Evolutionary conservation across 331 rosid genomes (phyloP), one percentile per base, ranked within the genome.

Genomic region (Erythrophleum ivorense): DNA sequence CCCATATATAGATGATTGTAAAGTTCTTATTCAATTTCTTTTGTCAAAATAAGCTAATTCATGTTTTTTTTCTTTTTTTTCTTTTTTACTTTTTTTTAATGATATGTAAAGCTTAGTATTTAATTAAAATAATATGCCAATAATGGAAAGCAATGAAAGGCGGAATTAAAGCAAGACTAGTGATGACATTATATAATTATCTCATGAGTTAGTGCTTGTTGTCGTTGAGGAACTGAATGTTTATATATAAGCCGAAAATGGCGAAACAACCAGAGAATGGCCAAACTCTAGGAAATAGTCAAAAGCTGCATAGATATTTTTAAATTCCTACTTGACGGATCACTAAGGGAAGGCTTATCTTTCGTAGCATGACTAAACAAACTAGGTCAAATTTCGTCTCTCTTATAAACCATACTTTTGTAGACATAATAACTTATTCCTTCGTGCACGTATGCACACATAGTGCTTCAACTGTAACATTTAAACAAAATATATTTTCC

Each of bases 341-440:
- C 18, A 52, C 1, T 24, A 13, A 52, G 1, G 55, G 24, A 50
- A 50, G 18, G n/a, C 59, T 9, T 9, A 40, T 67, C 8, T 66
- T 67, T 19, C 15, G 54, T 18, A 21, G 11, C 40, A 50, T 33
- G 62, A 50, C 62, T 7, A n/a, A n/a, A 10, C 19, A 72, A 62
- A 59, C 58, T 43, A 14, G 5, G 55, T 24, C 69, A 38, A 21
- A 75, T 57, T 16, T 16, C 9, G 14, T 19, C 48, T 62, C 68
- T 58, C 55, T 55, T 46, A n/a, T 40, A 40, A 40, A 55, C 78
- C 67, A 16, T 73, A 16, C 31, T 34, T 73, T 75, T 40, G 7
- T 16, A 36, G n/a, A 6, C 21, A 45, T 10, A 13, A 58, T 62
- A 62, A 29, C 67, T 18, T 1, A 41, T 33, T 63, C 11, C 70